Evolutionary conservation across 352 stramenopile genomes (phyloP), one percentile per base, ranked within the genome.

Genomic region (Phytophthora boehmeriae): DNA sequence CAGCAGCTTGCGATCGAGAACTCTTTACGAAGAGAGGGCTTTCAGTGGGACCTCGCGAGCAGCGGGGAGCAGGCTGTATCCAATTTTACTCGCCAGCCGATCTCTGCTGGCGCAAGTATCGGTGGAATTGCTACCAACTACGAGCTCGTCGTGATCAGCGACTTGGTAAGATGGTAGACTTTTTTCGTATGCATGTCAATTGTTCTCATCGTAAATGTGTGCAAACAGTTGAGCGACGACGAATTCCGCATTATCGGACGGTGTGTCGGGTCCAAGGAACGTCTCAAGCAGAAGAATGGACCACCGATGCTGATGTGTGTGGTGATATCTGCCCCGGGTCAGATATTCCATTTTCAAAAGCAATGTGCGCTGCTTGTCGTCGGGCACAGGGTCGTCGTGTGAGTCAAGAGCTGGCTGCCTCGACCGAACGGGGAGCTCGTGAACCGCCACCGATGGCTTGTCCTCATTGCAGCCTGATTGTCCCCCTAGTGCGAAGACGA

Each of bases 1-100:
- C 77, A 84, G 49, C 82, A 91, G 34, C 27, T 93, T 27, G 60
- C 66, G 6, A 73, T 71, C 23, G 83, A 93, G 54, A 90, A 80
- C 44, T 45, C 82, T 5, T 62, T 93, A 8, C 71, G 68, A 22
- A 87, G 86, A 34, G 80, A 91, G 46, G 62, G 65, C 8, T 91
- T 91, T 51, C 68, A 78, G 22, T 93, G 83, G 83, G 83, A 90
- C 47, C 56, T 93, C 2, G 77, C 81, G 6, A 78, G 75, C 55
- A 80, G 68, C 34, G 78, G 76, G 1, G 80, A 90, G 51, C 80
- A 90, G 27, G 80, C 76, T 5, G 66, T 83, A 11, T 65, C 73
- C 1, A 77, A 72, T 53, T 76, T 86, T 54, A 76, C 80, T 49
- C 73, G 68, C 2, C 52, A 76, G 11, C 54, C 64, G 19, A 66